Evolutionary conservation across 2,329 filamentous ascomycete species (phyloP).

Genomic region (Epichloe uncinata): DNA sequence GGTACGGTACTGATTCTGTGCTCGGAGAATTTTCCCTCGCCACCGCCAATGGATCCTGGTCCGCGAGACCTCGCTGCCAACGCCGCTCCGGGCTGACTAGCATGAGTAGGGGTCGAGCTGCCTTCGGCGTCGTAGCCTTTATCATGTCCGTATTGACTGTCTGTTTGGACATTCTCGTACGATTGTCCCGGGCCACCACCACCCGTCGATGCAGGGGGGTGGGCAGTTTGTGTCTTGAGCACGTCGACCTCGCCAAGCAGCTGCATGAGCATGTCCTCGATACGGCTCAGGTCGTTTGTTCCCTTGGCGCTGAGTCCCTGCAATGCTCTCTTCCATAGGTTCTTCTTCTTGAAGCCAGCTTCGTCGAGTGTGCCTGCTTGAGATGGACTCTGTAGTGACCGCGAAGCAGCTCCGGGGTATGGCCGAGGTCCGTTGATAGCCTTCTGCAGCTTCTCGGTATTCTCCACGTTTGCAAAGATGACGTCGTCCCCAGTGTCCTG

Average conservation of each 20-base stretch:
- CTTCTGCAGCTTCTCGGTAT: constrained; percentile 75
- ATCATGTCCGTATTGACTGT: constrained; percentile 52
- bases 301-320: constrained; percentile 83
- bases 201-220: constrained; percentile 23
- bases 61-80: constrained; percentile 44
- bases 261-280: constrained; percentile 85
- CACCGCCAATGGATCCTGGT: constrained; percentile 24
- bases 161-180: constrained; percentile 53
- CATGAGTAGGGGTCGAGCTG: constrained; percentile 53
- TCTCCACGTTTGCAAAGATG: constrained; percentile 76
- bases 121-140: constrained; percentile 47
- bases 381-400: constrained; percentile 44
- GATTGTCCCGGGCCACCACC: constrained; percentile 47
- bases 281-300: constrained; percentile 73
- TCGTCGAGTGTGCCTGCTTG: constrained; percentile 43
- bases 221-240: constrained; percentile 49
- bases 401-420: constrained; percentile 52
- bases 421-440: constrained; percentile 78
- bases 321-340: constrained; percentile 86
- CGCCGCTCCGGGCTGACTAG: constrained; percentile 64
- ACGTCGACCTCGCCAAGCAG: constrained; percentile 85
- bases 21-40: constrained; percentile 49
- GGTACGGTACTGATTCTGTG: constrained; percentile 83
- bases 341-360: constrained; percentile 65
- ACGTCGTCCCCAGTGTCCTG: constrained; percentile 72